Evolutionary conservation across 305 asterid species (phyloP).

Genomic region (Solanum hybrid): DNA sequence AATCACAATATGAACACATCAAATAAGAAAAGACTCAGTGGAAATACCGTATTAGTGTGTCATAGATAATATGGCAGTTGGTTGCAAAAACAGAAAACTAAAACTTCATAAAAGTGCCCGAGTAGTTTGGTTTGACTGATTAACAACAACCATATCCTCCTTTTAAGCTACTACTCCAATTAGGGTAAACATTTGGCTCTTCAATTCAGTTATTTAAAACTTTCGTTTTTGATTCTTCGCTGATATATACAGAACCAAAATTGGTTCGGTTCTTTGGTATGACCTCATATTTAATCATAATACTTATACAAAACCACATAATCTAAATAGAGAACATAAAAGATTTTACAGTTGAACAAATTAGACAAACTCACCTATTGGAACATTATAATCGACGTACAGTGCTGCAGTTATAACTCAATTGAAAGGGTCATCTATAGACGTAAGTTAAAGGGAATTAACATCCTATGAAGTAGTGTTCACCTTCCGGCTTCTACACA

Average conservation of each 20-base stretch:
- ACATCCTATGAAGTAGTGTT: not conserved
- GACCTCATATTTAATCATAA: not conserved
- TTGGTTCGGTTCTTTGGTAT: not conserved
- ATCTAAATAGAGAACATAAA: not conserved
- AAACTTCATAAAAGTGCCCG: not conserved
- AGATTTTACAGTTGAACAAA: not conserved
- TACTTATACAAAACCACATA: not conserved
- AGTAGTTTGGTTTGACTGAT: not conserved
- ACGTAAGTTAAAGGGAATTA: not conserved
- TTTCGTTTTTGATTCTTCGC: not conserved
- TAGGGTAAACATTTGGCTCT: not conserved
- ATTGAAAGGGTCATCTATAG: not conserved
- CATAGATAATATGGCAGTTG: not conserved
- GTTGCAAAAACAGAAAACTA: not conserved
- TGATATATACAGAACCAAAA: not conserved
- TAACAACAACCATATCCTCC: not conserved
- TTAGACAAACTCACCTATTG: not conserved
- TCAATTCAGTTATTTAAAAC: not conserved
- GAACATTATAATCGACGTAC: not conserved
- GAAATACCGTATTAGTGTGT: not conserved
- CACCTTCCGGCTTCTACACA: not conserved
- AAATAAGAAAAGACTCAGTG: not conserved
- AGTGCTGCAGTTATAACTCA: not conserved
- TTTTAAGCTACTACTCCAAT: not conserved
- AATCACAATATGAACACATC: not conserved